These are phyloP conservation scores for Pseudogymnoascus sp. DNA, from an alignment of 2,329 filamentous ascomycete genomes.

Conservation along the genomic window DNA sequence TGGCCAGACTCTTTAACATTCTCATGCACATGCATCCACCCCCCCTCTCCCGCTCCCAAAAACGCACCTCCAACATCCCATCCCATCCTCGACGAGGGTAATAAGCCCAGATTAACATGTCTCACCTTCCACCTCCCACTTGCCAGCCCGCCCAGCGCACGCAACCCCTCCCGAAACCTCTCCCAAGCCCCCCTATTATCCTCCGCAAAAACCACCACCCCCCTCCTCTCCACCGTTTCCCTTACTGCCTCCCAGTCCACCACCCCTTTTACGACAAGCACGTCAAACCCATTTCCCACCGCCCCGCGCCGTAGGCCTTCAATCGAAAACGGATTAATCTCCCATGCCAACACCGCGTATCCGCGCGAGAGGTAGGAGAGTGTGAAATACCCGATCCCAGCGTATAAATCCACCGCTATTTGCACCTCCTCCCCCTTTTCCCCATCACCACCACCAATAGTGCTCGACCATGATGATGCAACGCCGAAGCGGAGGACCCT, in stretches of 20 bases:
- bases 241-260: constrained; percentile 35
- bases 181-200: constrained; percentile 48
- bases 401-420: constrained; percentile 73
- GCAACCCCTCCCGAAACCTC: constrained; percentile 19
- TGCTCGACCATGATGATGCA: constrained; percentile 21
- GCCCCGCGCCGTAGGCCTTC: constrained; percentile 77
- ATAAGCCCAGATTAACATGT: constrained; percentile 59
- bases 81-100: constrained; percentile 49
- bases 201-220: constrained; percentile 62
- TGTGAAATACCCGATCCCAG: constrained; percentile 88
- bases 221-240: constrained; percentile 35
- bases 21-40: constrained; percentile 61
- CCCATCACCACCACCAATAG: constrained; percentile 12
- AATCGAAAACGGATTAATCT: constrained; percentile 81
- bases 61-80: constrained; percentile 49
- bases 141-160: not conserved
- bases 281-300: constrained; percentile 57
- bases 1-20: constrained; percentile 48
- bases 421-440: constrained; percentile 13
- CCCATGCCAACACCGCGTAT: constrained; percentile 73
- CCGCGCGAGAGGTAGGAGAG: constrained; percentile 74
- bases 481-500: constrained; percentile 52
- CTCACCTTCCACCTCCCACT: constrained; percentile 29
- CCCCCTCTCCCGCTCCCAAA: constrained; percentile 29
- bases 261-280: constrained; percentile 43